Evolutionary conservation across 129 eudicot species (phyloP).

Genomic region (Chrysanthemum seticuspe): DNA sequence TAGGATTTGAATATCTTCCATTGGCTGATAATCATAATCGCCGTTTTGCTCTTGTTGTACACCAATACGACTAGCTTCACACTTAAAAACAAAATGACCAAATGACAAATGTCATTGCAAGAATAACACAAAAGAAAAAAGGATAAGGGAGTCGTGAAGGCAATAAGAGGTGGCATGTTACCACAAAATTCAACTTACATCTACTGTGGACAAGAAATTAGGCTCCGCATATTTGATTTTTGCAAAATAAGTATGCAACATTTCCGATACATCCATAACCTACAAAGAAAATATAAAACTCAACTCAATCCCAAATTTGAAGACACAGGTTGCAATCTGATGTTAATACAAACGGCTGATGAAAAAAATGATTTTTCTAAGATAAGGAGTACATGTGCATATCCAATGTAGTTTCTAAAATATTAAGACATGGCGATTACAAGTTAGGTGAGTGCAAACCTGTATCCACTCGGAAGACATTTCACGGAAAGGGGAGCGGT

Average conservation of each 20-base stretch:
- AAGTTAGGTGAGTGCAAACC: slow-evolving; percentile 38
- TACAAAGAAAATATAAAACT: slow-evolving; percentile 14
- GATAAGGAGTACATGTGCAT: too few species aligned
- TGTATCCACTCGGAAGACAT: slow-evolving; percentile 82
- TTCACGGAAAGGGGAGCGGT: slow-evolving; percentile 72
- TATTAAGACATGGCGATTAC: neutral
- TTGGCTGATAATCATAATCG: slow-evolving; percentile 8
- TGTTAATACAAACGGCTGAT: neutral
- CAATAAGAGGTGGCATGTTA: neutral
- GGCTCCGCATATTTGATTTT: slow-evolving; percentile 45
- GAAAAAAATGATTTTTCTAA: neutral
- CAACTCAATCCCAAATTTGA: neutral
- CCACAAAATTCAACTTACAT: slow-evolving; percentile 39
- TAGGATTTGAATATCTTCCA: slow-evolving; percentile 15
- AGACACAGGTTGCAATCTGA: too few species aligned
- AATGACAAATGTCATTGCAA: slow-evolving; percentile 5
- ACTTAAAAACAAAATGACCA: slow-evolving; percentile 30
- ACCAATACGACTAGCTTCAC: slow-evolving; percentile 20
- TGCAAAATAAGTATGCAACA: slow-evolving; percentile 46
- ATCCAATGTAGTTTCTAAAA: too few species aligned
- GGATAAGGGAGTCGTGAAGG: neutral
- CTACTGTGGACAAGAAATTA: slow-evolving; percentile 30
- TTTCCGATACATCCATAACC: slow-evolving; percentile 72
- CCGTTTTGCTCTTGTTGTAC: slow-evolving; percentile 27
- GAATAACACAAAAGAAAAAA: neutral